Base-by-base conservation (phyloP, 768 basidiomycete species). In the Tulasnella sp. region DNA sequence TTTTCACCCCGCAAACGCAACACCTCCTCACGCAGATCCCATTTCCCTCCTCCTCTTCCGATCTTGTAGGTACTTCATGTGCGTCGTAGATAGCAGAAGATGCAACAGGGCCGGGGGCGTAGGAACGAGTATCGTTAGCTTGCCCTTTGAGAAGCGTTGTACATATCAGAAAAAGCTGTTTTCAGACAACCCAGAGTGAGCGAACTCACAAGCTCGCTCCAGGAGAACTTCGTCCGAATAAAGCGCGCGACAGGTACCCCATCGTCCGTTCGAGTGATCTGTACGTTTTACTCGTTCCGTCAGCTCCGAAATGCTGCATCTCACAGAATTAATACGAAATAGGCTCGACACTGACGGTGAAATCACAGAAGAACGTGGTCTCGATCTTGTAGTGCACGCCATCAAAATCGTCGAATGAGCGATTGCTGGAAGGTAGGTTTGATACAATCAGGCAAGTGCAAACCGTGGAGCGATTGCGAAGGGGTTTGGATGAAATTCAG, bases 381-480 rank as follows among this genome's bases (percentile, higher is more conserved):
- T 53, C 34, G 31, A 30, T 30, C 11, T 17, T 31, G 30, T 53
- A 53, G 22, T 53, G 51, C 29, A 53, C 41, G 8, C 51, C 51
- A 21, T 53, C 51, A 41, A 53, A 53, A 53, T 53, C 51, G 12
- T 53, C 31, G 2, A 53, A 17, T 12, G 51, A 34, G 9, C 51
- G 51, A 31, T 53, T 53, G 30, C 51, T 53, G 30, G n/a, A n/a
- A n/a, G n/a, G n/a, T n/a, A n/a, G n/a, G n/a, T n/a, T n/a, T n/a
- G n/a, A n/a, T n/a, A n/a, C n/a, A n/a, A n/a, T n/a, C n/a, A n/a
- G 49, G 12, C 7, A 15, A 21, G 48, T 9, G 24, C 22, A 17
- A 17, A 8, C 5, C 27, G 17, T 3, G 27, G 19, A 50, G n/a
- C 25, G 46, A 48, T 48, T 27, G 15, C n/a, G 46, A 21, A 4